A percentile compares a stretch with the other conserved stretches of the same genome.
These are phyloP conservation scores for Linaria vulgaris DNA, from an alignment of 257 asterid species.

Conservation along the genomic window DNA sequence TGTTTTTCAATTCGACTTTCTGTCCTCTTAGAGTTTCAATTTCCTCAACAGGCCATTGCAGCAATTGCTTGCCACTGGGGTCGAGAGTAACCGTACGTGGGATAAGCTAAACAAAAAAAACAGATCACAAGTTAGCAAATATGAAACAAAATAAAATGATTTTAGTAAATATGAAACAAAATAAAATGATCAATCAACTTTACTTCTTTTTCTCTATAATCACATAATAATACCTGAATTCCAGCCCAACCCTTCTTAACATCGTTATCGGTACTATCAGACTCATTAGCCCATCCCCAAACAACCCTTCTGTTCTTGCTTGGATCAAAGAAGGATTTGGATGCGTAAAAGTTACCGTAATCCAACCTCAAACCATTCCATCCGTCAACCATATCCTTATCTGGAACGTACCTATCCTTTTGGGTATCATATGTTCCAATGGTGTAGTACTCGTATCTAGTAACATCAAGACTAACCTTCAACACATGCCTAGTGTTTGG, in stretches of 20 bases:
- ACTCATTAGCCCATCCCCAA: slow-evolving; percentile 87
- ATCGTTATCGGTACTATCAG: slow-evolving; percentile 42
- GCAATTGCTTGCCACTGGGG: slow-evolving; percentile 44
- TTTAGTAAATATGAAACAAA: no score
- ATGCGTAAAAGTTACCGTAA: slow-evolving; percentile 71
- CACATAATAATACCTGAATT: slow-evolving; percentile 35
- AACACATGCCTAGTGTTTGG: slow-evolving; percentile 45
- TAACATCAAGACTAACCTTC: slow-evolving; percentile 62
- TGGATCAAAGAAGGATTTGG: slow-evolving; percentile 66
- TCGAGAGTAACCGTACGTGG: slow-evolving; percentile 47
- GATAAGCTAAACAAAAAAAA: slow-evolving; percentile 30
- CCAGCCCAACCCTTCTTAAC: slow-evolving; percentile 75
- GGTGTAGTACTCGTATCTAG: slow-evolving; percentile 63
- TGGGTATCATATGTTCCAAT: slow-evolving; percentile 40
- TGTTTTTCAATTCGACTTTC: slow-evolving; percentile 23
- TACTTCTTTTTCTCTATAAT: no score
- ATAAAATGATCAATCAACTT: no score
- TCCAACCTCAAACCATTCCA: slow-evolving; percentile 62
- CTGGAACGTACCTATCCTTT: slow-evolving; percentile 53
- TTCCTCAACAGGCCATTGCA: slow-evolving; percentile 57
- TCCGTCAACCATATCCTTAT: slow-evolving; percentile 45
- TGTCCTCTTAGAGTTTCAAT: slow-evolving; percentile 38
- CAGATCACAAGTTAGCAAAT: neutral
- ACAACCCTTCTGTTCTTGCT: slow-evolving; percentile 48
- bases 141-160: no score